These are phyloP conservation scores for Apodospora peruviana DNA, from an alignment of 495 filamentous ascomycete species.

Conservation along the genomic window DNA sequence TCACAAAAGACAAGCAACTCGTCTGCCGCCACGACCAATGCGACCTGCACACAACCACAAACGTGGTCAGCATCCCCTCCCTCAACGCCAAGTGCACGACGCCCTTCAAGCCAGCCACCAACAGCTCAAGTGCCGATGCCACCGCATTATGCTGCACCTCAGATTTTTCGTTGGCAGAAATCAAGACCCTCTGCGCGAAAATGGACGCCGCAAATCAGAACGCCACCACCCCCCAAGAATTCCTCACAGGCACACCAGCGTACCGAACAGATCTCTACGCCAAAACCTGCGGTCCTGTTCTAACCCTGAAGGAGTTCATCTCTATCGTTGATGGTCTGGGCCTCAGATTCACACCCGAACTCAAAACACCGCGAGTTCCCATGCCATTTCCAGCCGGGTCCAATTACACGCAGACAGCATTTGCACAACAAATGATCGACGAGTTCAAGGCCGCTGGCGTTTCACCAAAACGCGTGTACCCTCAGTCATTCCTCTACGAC, in stretches of 20 bases:
- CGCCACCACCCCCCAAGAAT: conserved; percentile 48
- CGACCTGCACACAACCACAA: conserved; percentile 59
- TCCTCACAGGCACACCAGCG: conserved; percentile 45
- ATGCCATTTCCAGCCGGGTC: conserved; percentile 54
- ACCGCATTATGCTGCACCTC: conserved; percentile 57
- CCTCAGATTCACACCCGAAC: conserved; percentile 55
- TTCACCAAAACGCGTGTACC: conserved; percentile 49
- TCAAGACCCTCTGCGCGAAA: conserved; percentile 55
- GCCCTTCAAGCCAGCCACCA: conserved; percentile 47
- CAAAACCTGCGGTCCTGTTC: conserved; percentile 43
- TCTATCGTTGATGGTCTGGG: conserved; percentile 44
- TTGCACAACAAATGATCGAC: conserved; percentile 54
- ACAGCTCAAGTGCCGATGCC: conserved; percentile 33
- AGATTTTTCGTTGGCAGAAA: conserved; percentile 56
- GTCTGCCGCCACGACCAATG: conserved; percentile 60
- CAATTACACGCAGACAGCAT: conserved; percentile 52
- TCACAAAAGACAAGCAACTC: conserved; percentile 54
- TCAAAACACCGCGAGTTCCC: conserved; percentile 52
- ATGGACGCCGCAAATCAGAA: conserved; percentile 53
- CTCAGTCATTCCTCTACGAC: conserved; percentile 54
- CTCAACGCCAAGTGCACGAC: conserved; percentile 56
- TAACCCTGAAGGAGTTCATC: conserved; percentile 50
- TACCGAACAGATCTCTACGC: conserved; percentile 57
- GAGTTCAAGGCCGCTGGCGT: conserved; percentile 49
- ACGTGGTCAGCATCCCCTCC: conserved; percentile 51